A percentile compares a stretch with the other conserved stretches of the same genome.
Evolutionary conservation across 352 stramenopile genomes (phyloP).

Genomic region (Globisporangium canariense): DNA sequence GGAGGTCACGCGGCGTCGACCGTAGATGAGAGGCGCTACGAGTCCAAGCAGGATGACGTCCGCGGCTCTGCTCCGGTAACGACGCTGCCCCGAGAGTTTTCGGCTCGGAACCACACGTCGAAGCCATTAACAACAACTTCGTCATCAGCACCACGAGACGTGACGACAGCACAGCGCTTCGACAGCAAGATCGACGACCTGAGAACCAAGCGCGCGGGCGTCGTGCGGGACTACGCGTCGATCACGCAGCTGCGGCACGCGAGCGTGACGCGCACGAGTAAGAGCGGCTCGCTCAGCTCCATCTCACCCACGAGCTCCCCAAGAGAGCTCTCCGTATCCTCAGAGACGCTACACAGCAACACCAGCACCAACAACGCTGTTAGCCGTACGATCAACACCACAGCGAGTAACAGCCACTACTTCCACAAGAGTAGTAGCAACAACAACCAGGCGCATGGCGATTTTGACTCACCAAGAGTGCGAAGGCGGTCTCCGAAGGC

Average conservation of each 20-base stretch:
- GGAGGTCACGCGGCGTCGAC: background rate
- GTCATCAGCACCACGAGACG: background rate
- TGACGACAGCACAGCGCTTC: background rate
- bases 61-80: background rate
- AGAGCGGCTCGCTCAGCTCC: conserved; percentile 19
- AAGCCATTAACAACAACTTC: background rate
- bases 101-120: background rate
- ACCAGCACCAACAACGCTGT: conserved; percentile 11
- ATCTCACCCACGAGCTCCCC: conserved; percentile 24
- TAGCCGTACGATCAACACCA: background rate
- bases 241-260: conserved; percentile 8
- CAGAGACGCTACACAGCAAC: conserved; percentile 5
- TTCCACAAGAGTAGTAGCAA: conserved; percentile 7
- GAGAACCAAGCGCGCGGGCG: conserved; percentile 5
- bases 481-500: background rate
- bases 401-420: background rate
- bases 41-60: background rate
- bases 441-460: background rate
- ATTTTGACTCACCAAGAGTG: background rate
- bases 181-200: conserved; percentile 19
- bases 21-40: background rate
- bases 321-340: conserved; percentile 18
- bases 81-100: background rate
- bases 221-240: conserved; percentile 6
- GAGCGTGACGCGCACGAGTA: background rate